Evolutionary conservation across 2,329 filamentous ascomycete species (phyloP).

Genomic region (Botrytis paeoniae): DNA sequence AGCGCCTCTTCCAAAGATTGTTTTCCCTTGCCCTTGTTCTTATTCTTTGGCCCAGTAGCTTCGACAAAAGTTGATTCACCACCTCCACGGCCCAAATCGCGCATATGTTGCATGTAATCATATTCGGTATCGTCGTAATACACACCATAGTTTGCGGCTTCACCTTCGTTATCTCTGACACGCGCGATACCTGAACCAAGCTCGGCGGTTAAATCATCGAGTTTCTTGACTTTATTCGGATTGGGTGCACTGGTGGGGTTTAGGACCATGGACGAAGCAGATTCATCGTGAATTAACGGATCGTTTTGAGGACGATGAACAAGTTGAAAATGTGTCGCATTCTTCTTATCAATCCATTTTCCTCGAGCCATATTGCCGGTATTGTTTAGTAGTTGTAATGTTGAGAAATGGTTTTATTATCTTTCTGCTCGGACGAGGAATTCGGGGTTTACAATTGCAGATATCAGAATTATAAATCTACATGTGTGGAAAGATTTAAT

Average conservation of each 20-base stretch:
- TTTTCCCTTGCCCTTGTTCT: conserved; percentile 72
- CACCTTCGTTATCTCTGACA: conserved; percentile 87
- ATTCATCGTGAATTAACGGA: conserved; percentile 88
- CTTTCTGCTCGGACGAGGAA: neutral
- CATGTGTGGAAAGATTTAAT: conserved; percentile 21
- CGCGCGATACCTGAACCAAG: conserved; percentile 63
- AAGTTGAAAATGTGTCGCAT: conserved; percentile 86
- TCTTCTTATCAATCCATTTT: conserved; percentile 74
- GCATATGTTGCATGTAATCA: conserved; percentile 99
- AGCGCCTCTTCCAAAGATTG: conserved; percentile 80
- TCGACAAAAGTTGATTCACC: conserved; percentile 84
- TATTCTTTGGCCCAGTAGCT: conserved; percentile 56
- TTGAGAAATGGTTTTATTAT: neutral
- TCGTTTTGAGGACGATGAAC: conserved; percentile 97
- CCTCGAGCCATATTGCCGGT: conserved; percentile 36
- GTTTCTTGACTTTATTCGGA: conserved; percentile 58
- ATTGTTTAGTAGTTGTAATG: conserved; percentile 33
- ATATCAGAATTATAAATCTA: conserved; percentile 10
- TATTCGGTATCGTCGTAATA: conserved; percentile 95
- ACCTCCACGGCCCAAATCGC: conserved; percentile 69
- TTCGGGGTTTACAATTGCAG: neutral
- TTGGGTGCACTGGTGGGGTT: conserved; percentile 59
- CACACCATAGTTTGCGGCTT: conserved; percentile 89
- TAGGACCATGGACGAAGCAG: conserved; percentile 86
- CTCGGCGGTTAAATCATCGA: conserved; percentile 73